Percentiles rank a stretch among this genome's conserved stretches.
Evolutionary conservation across 2,329 filamentous ascomycete species (phyloP).

Genomic region (Coccinonectria pachysandricola): DNA sequence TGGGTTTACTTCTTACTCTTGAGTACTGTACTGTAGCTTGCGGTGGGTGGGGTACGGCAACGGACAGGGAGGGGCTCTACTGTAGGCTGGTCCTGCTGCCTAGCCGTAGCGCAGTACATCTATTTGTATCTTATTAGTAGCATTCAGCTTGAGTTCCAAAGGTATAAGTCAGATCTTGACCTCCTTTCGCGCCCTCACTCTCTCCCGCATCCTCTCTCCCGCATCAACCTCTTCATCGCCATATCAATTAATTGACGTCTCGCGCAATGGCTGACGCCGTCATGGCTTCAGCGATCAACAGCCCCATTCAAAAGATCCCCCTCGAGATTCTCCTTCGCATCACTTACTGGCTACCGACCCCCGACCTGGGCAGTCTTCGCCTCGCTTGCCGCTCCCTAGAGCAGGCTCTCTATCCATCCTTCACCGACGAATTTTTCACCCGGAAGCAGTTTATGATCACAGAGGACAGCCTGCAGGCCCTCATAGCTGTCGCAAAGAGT

Average conservation of each 20-base stretch:
- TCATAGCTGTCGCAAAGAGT: slow-evolving; percentile 42
- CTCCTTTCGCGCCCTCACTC: no score
- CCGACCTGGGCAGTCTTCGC: slow-evolving; percentile 45
- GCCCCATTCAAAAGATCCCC: slow-evolving; percentile 33
- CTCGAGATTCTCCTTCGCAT: slow-evolving; percentile 50
- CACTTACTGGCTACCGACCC: slow-evolving; percentile 40
- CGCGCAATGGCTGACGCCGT: slow-evolving; percentile 6
- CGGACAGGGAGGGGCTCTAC: no score
- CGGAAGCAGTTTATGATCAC: slow-evolving; percentile 57
- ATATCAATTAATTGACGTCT: no score
- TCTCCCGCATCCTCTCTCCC: neutral
- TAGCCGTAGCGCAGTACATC: no score
- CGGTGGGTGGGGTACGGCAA: no score
- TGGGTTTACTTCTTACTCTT: no score
- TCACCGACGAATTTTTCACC: slow-evolving; percentile 52
- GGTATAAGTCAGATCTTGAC: no score
- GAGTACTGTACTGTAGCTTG: no score
- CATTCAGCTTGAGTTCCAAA: no score
- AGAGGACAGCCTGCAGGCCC: slow-evolving; percentile 42
- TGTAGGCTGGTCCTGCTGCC: no score
- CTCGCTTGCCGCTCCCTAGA: slow-evolving; percentile 46
- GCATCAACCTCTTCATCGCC: slow-evolving; percentile 6
- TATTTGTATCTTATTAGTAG: no score
- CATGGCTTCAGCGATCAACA: no score
- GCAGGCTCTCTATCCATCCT: slow-evolving; percentile 40